phyloP scores from a whole-genome alignment of 1,139 yeast species.

The Taphrina communis region DNA sequence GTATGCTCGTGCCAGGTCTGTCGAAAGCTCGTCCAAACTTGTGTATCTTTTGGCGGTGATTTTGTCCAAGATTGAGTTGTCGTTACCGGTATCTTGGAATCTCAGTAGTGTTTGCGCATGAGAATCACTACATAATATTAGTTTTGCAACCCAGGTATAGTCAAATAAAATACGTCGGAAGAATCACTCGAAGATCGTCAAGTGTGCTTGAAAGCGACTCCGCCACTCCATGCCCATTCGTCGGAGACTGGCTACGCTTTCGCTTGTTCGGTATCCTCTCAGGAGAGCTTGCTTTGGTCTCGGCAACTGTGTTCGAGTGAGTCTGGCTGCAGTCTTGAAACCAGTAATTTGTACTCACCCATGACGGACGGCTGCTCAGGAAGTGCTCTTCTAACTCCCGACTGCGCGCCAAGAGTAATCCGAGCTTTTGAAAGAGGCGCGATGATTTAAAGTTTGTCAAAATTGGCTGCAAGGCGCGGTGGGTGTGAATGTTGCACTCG shows the following conservation, averaged over 20 bases:
- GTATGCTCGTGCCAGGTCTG: background rate
- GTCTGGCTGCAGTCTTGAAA: background rate
- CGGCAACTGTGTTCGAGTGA: background rate
- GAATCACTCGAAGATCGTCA: background rate
- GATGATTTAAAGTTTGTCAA: too few species aligned
- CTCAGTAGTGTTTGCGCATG: background rate
- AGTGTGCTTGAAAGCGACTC: background rate
- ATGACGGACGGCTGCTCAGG: too few species aligned
- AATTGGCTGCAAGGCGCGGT: too few species aligned
- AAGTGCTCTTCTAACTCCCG: too few species aligned
- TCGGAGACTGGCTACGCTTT: background rate
- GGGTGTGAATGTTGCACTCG: too few species aligned
- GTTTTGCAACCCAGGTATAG: background rate
- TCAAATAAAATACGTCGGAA: background rate
- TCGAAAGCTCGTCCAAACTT: slow-evolving; percentile 3
- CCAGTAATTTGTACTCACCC: too few species aligned
- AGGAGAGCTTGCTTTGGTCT: slow-evolving; percentile 2
- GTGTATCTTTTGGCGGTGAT: background rate
- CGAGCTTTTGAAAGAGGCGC: too few species aligned
- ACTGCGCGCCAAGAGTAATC: too few species aligned
- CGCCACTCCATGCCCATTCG: background rate
- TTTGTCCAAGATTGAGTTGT: background rate
- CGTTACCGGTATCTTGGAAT: background rate
- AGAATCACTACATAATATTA: background rate
- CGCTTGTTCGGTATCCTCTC: slow-evolving; percentile 6